Conservation (phyloP, 345 rosid genomes). For the Salix suchowensis region DNA sequence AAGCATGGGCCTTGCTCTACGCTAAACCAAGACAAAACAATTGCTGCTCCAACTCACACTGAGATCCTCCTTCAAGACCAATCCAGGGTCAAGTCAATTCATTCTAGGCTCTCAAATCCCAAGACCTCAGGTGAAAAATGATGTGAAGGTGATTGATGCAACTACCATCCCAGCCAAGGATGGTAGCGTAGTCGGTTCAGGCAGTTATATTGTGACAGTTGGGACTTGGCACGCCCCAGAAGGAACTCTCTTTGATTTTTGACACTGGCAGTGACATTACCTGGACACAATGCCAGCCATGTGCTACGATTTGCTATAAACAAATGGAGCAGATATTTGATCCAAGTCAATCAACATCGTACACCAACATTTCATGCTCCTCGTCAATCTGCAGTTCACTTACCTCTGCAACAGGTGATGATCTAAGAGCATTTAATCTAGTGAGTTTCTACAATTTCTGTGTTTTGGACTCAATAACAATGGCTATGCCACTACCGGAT, state of each 20-base stretch:
- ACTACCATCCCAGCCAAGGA: constrained; percentile 44
- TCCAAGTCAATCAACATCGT: constrained; percentile 37
- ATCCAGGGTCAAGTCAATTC: constrained; percentile 58
- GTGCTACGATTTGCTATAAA: constrained; percentile 13
- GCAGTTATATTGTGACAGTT: constrained; percentile 22
- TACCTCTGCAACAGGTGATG: constrained; percentile 46
- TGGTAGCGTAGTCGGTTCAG: constrained; percentile 17
- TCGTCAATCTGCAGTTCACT: constrained; percentile 44
- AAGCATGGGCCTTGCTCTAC: constrained; percentile 64
- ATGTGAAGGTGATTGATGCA: constrained; percentile 23
- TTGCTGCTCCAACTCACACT: constrained; percentile 24
- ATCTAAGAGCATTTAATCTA: no score
- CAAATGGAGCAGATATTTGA: constrained; percentile 22
- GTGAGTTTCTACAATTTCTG: no score
- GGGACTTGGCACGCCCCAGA: constrained; percentile 27
- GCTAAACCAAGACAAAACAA: constrained; percentile 8
- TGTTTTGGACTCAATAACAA: no score
- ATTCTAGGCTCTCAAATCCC: constrained; percentile 32
- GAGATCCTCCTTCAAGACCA: constrained; percentile 61
- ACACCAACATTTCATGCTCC: constrained; percentile 53
- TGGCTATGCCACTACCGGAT: no score
- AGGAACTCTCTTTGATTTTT: constrained; percentile 16
- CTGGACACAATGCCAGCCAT: constrained; percentile 33
- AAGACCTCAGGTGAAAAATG: background rate
- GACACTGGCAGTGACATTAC: constrained; percentile 30